Percentiles rank a stretch among this genome's conserved stretches.
These are phyloP conservation scores for Trichodelitschia bisporula DNA, from an alignment of 495 filamentous ascomycete genomes.

Conservation along the genomic window DNA sequence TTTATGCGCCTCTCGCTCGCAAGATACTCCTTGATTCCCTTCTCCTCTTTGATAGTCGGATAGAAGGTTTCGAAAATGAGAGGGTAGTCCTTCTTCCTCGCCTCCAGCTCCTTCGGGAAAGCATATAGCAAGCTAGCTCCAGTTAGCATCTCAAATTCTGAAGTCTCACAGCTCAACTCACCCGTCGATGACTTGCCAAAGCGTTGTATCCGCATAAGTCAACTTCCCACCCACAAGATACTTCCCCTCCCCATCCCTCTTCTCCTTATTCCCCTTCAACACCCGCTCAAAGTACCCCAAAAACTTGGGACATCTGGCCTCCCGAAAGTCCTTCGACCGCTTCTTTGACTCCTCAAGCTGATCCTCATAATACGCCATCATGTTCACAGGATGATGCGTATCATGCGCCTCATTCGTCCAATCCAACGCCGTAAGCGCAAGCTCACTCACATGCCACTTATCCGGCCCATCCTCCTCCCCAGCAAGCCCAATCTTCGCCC, in stretches of 20 bases:
- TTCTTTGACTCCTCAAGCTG: background rate
- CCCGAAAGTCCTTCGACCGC: conserved; percentile 20
- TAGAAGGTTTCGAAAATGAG: conserved; percentile 28
- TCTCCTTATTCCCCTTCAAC: conserved; percentile 22
- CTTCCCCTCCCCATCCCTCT: conserved; percentile 22
- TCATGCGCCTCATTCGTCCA: conserved; percentile 42
- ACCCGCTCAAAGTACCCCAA: conserved; percentile 38
- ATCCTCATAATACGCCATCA: conserved; percentile 29
- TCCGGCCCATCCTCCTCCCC: conserved; percentile 19
- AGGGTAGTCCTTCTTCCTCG: conserved; percentile 21
- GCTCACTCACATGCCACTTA: conserved; percentile 25
- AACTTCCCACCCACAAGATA: conserved; percentile 32
- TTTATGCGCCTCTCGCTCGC: conserved; percentile 27
- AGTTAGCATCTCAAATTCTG: no score
- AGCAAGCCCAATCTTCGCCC: conserved; percentile 24
- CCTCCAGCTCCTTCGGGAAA: conserved; percentile 34
- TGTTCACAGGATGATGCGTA: conserved; percentile 36
- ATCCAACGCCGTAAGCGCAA: conserved; percentile 43
- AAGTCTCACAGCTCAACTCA: conserved; percentile 3
- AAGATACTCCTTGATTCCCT: conserved; percentile 33
- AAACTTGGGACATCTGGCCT: conserved; percentile 38
- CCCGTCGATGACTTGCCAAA: conserved; percentile 34
- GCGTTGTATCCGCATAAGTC: conserved; percentile 42
- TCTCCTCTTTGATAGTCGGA: conserved; percentile 25
- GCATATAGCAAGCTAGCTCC: no score